Evolutionary conservation across 2,329 filamentous ascomycete species (phyloP), one percentile per base, ranked within the genome.

Genomic region (Fusarium sp.): DNA sequence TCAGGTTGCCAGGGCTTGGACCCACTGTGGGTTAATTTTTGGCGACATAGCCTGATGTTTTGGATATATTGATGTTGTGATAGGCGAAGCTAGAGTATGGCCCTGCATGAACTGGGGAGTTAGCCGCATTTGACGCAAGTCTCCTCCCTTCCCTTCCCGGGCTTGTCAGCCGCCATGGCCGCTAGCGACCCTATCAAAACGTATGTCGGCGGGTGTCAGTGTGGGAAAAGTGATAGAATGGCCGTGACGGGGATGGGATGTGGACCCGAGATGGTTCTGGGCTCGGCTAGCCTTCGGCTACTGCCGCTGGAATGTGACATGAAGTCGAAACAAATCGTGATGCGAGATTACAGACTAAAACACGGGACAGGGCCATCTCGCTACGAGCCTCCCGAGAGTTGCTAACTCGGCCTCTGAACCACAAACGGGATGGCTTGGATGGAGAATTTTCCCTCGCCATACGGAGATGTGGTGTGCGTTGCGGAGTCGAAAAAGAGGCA

Each of bases 331-430:
- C 46, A 31, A 28, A 50, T 34, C 28, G 31, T n/a, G 46, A 36
- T 36, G 34, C 46, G 46, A 50, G 34, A 50, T 50, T 50, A n/a
- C 30, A n/a, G 28, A 50, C 30, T 50, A 50, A 50, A 50, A 36
- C 46, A 36, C 18, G 30, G 37, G 30, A 34, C 46, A 28, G 34
- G 46, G 46, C 46, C 46, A 50, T 50, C 6, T 50, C 46, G 46
- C 46, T 50, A 50, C 16, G 11, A 18, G 30, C 6, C 31, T 50
- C n/a, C 46, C 46, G 46, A 50, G 46, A 50, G 30, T 16, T 31
- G 30, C 31, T 50, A 50, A 28, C 18, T 50, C 46, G 46, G 46
- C 46, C 27, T 18, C 27, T 15, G 46, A 31, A 7, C 46, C 46
- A 23, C 15, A 50, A 50, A 28, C 28, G 28, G 46, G 46, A 31